Conservation (phyloP, 768 basidiomycete species). For the Melanogaster broomeanus region DNA sequence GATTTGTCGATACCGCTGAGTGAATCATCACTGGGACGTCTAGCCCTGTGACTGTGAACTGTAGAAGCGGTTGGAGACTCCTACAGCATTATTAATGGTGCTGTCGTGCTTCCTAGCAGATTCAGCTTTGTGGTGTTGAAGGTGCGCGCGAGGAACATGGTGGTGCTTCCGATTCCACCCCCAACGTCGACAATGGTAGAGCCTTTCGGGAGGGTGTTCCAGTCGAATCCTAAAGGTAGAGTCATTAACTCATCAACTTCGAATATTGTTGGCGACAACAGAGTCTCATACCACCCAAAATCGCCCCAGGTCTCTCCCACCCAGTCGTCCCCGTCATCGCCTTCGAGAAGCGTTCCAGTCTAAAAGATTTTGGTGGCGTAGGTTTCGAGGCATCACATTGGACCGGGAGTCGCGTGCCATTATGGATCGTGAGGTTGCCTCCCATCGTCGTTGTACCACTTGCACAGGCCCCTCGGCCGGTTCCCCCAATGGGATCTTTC, state of each 20-base stretch:
- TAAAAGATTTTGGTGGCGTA: conserved; percentile 40
- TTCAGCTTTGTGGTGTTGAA: conserved; percentile 23
- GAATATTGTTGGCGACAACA: neutral
- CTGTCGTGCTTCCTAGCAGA: conserved; percentile 2
- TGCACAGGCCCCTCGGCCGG: conserved; percentile 18
- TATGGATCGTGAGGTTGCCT: neutral
- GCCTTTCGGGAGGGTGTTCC: conserved; percentile 50
- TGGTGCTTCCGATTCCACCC: conserved; percentile 63
- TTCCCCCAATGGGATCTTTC: conserved; percentile 28
- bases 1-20: neutral
- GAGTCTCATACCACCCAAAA: conserved; percentile 48
- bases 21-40: conserved; percentile 1
- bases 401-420: neutral
- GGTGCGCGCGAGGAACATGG: conserved; percentile 43
- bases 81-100: neutral
- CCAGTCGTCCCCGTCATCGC: conserved; percentile 74
- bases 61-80: neutral
- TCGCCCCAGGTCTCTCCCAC: conserved; percentile 68
- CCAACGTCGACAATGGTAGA: conserved; percentile 67
- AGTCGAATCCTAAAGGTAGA: conserved; percentile 53
- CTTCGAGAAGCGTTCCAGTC: conserved; percentile 69
- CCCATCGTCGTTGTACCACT: neutral
- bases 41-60: neutral
- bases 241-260: neutral
- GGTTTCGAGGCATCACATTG: neutral